These are phyloP conservation scores for Prosopis cineraria DNA, from an alignment of 306 rosid genomes.

Conservation along the genomic window DNA sequence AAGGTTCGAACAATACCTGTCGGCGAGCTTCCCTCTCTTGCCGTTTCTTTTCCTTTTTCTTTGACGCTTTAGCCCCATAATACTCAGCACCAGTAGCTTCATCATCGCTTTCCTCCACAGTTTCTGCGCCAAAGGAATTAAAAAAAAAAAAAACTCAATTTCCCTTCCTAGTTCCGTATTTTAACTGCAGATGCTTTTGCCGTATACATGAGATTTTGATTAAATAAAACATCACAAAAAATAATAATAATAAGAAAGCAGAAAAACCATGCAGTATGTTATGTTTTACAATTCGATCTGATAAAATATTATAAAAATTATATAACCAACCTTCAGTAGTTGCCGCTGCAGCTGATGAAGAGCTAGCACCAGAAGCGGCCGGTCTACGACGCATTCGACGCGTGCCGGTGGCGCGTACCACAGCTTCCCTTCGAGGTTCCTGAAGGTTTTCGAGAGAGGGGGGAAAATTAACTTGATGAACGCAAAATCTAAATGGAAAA, in stretches of 20 bases:
- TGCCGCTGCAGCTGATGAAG: slow-evolving; percentile 62
- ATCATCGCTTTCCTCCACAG: slow-evolving; percentile 70
- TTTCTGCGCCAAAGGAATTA: too few species aligned
- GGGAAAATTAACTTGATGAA: neutral
- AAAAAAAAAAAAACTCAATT: slow-evolving; percentile 8
- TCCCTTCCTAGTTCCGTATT: neutral
- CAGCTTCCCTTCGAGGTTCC: slow-evolving; percentile 73
- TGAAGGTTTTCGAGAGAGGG: slow-evolving; percentile 11
- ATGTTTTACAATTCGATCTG: neutral
- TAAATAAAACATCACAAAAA: neutral
- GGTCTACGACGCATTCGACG: slow-evolving; percentile 88
- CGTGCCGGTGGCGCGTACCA: slow-evolving; percentile 64
- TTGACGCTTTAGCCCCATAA: slow-evolving; percentile 60
- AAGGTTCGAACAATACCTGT: slow-evolving; percentile 52
- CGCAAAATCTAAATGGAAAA: neutral
- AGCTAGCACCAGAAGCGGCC: slow-evolving; percentile 77
- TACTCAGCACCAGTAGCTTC: slow-evolving; percentile 57
- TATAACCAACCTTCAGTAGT: slow-evolving; percentile 56
- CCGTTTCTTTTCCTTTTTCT: slow-evolving; percentile 73
- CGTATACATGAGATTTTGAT: neutral
- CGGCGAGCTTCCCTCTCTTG: slow-evolving; percentile 88
- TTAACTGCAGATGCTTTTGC: neutral
- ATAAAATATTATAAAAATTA: neutral
- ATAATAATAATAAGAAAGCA: neutral
- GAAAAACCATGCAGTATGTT: neutral